Percentiles rank a stretch among this genome's conserved stretches.
Evolutionary conservation across 805 yeast genomes (phyloP).

Genomic region (Candida sakaeoensis): DNA sequence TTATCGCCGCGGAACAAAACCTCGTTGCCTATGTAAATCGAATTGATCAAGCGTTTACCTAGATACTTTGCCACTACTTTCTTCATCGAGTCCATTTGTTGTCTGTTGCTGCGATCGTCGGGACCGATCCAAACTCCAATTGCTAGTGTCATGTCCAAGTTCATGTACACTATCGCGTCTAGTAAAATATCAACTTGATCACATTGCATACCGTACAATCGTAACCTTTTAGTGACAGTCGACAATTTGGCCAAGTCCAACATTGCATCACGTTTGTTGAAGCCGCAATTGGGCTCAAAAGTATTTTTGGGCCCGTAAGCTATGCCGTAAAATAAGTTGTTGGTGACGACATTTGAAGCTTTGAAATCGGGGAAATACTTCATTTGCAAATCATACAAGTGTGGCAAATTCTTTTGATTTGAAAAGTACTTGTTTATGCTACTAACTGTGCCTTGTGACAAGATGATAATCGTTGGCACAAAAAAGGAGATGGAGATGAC

Average conservation of each 20-base stretch:
- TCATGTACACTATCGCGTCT: slow-evolving; percentile 47
- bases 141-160: slow-evolving; percentile 53
- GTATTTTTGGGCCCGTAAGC: slow-evolving; percentile 58
- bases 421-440: slow-evolving; percentile 24
- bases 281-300: slow-evolving; percentile 53
- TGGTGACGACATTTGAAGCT: slow-evolving; percentile 31
- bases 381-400: slow-evolving; percentile 6
- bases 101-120: slow-evolving; percentile 40
- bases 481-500: slow-evolving; percentile 15
- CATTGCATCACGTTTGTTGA: slow-evolving; percentile 43
- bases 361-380: slow-evolving; percentile 19
- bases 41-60: slow-evolving; percentile 35
- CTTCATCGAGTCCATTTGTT: slow-evolving; percentile 46
- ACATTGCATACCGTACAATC: slow-evolving; percentile 62
- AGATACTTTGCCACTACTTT: slow-evolving; percentile 42
- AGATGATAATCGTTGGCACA: slow-evolving; percentile 21
- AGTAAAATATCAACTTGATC: slow-evolving; percentile 50
- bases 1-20: slow-evolving; percentile 54
- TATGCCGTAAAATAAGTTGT: slow-evolving; percentile 48
- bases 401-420: slow-evolving; percentile 7
- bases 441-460: slow-evolving; percentile 28
- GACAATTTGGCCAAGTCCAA: slow-evolving; percentile 57
- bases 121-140: slow-evolving; percentile 62
- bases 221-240: slow-evolving; percentile 52
- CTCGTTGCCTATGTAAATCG: slow-evolving; percentile 60